phyloP scores from a whole-genome alignment of 345 rosid species.

The Noccaea bulbosa region DNA sequence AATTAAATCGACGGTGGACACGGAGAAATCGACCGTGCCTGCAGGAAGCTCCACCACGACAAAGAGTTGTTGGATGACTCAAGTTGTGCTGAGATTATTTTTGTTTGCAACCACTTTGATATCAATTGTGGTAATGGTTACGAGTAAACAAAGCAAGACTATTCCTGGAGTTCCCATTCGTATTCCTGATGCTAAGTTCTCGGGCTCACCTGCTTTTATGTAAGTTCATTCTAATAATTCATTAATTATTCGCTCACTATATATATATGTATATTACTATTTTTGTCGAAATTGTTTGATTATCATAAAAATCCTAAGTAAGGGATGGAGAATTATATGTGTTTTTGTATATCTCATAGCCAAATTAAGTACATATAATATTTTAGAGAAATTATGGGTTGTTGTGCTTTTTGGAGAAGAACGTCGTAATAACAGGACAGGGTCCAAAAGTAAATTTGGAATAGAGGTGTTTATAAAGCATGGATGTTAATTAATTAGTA shows the following conservation, averaged over 20 bases:
- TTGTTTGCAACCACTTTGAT: conserved; percentile 60
- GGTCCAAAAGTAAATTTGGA: not conserved
- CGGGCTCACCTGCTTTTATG: conserved; percentile 75
- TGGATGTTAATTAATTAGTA: not conserved
- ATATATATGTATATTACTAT: not conserved
- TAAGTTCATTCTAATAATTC: conserved; percentile 44
- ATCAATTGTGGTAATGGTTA: conserved; percentile 60
- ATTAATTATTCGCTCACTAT: not conserved
- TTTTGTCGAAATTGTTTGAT: not conserved
- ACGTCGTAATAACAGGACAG: not conserved
- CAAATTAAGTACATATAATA: conserved; percentile 12
- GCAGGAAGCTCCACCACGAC: conserved; percentile 14
- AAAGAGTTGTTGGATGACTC: conserved; percentile 36
- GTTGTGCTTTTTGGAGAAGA: not conserved
- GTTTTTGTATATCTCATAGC: conserved; percentile 16
- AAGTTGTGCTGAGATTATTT: conserved; percentile 57
- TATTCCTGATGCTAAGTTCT: conserved; percentile 57
- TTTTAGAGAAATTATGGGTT: not conserved
- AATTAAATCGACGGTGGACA: conserved; percentile 30
- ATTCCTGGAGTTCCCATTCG: conserved; percentile 25
- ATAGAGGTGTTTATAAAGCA: not conserved
- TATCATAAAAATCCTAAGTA: not conserved
- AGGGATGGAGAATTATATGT: not conserved
- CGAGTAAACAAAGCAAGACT: conserved; percentile 56
- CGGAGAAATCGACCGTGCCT: conserved; percentile 26